Evolutionary conservation across 768 basidiomycete genomes (phyloP).

Genomic region (Candolleomyces efflorescens): DNA sequence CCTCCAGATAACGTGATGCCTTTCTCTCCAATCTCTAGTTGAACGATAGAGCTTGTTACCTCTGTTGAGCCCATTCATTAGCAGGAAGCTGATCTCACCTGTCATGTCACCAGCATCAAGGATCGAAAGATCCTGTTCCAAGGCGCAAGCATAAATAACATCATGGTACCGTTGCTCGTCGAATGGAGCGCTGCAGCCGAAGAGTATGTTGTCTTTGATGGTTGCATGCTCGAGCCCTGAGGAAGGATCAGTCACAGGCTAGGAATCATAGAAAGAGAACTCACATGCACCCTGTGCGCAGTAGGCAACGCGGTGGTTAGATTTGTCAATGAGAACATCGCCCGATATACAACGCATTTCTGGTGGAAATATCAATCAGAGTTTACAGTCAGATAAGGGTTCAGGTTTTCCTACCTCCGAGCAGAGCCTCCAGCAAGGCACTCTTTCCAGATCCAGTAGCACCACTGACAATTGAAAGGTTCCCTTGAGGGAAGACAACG

Average conservation of each 20-base stretch:
- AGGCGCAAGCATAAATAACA: conserved; percentile 72
- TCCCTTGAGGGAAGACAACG: conserved; percentile 52
- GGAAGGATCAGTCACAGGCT: neutral
- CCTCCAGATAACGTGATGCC: conserved; percentile 75
- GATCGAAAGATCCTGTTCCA: conserved; percentile 65
- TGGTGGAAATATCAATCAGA: conserved; percentile 16
- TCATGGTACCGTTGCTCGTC: conserved; percentile 59
- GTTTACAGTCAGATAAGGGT: neutral
- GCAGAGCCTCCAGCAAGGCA: conserved; percentile 54
- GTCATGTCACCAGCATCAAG: conserved; percentile 78
- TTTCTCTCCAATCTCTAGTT: conserved; percentile 74
- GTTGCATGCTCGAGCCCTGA: conserved; percentile 77
- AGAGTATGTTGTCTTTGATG: conserved; percentile 78
- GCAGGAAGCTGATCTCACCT: conserved; percentile 30
- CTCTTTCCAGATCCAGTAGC: conserved; percentile 69
- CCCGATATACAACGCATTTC: conserved; percentile 61
- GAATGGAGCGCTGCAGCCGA: conserved; percentile 56
- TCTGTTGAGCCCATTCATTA: neutral
- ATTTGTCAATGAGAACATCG: conserved; percentile 50
- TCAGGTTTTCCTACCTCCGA: conserved; percentile 47
- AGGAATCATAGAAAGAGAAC: conserved; percentile 10
- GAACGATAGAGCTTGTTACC: neutral
- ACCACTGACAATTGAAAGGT: conserved; percentile 59
- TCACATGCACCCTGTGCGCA: conserved; percentile 64
- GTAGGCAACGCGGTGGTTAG: conserved; percentile 58